Percentiles rank a stretch among this genome's conserved stretches.
These are phyloP conservation scores for Magnusiomyces tetraspermus DNA, from an alignment of 1,139 yeast species.

Conservation along the genomic window DNA sequence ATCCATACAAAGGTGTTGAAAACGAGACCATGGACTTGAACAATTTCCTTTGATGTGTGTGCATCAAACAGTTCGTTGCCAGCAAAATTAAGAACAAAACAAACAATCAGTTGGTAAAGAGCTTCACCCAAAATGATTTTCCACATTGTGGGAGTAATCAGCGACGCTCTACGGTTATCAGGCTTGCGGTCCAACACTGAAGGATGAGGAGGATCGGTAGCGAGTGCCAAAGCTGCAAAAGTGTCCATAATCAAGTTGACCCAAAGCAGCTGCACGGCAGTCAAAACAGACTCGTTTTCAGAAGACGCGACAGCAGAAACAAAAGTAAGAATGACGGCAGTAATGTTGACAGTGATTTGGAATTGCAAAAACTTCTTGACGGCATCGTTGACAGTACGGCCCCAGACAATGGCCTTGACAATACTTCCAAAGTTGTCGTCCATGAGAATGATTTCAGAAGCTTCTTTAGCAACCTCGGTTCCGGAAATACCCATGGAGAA, in stretches of 20 bases:
- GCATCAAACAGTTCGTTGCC: slow-evolving; percentile 53
- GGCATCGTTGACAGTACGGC: slow-evolving; percentile 90
- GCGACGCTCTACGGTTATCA: slow-evolving; percentile 68
- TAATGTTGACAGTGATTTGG: slow-evolving; percentile 89
- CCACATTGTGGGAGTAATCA: slow-evolving; percentile 93
- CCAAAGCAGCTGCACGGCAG: slow-evolving; percentile 97
- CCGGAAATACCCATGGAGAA: slow-evolving; percentile 80
- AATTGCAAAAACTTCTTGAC: slow-evolving; percentile 93
- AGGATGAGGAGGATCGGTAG: slow-evolving; percentile 93
- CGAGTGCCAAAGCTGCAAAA: slow-evolving; percentile 91
- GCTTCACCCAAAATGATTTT: slow-evolving; percentile 94
- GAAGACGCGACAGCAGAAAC: slow-evolving; percentile 83
- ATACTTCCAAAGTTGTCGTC: slow-evolving; percentile 92
- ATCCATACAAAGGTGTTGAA: slow-evolving; percentile 97
- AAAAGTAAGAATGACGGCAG: slow-evolving; percentile 90
- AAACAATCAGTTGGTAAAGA: slow-evolving; percentile 60
- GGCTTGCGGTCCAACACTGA: slow-evolving; percentile 73
- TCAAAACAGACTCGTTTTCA: slow-evolving; percentile 73
- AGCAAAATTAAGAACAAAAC: slow-evolving; percentile 72
- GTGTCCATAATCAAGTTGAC: slow-evolving; percentile 98
- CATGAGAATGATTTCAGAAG: slow-evolving; percentile 73
- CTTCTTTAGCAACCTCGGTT: slow-evolving; percentile 75
- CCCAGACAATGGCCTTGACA: slow-evolving; percentile 99
- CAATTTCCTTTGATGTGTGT: slow-evolving; percentile 49
- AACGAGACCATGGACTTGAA: slow-evolving; percentile 70